Percentiles rank a stretch among this genome's conserved stretches.
Evolutionary conservation across 2,329 filamentous ascomycete species (phyloP).

Genomic region (Diaporthe helianthi): DNA sequence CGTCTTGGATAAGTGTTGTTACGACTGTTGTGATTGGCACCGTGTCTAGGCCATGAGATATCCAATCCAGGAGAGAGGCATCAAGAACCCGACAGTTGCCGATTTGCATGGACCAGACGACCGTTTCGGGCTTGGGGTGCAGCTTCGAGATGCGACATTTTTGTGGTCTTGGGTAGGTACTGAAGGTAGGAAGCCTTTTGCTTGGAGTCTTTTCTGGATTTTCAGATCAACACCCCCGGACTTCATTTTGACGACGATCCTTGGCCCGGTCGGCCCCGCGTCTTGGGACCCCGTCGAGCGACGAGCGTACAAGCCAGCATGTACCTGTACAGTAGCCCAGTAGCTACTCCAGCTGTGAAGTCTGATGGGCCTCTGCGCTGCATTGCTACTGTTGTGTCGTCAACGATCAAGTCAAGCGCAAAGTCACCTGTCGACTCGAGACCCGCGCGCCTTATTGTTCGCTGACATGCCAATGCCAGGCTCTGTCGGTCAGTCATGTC

Average conservation of each 20-base stretch:
- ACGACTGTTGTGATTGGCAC: not conserved
- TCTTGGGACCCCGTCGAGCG: constrained; percentile 2
- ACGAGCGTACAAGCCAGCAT: not conserved
- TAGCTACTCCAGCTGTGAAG: constrained; percentile 12
- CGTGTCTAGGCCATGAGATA: not conserved
- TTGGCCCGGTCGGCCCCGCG: constrained; percentile 24
- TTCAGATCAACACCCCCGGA: constrained; percentile 2
- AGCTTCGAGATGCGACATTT: constrained; percentile 18
- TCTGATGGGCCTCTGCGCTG: constrained; percentile 15
- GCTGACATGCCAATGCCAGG: not conserved
- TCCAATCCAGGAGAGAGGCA: not conserved
- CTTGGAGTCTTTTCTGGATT: not conserved
- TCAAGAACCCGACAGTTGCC: constrained; percentile 21
- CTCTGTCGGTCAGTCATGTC: constrained; percentile 20
- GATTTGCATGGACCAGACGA: constrained; percentile 19
- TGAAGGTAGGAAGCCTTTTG: not conserved
- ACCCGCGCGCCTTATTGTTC: constrained; percentile 12
- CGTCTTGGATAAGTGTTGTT: constrained; percentile 13
- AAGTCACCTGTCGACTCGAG: constrained; percentile 19
- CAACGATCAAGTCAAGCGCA: constrained; percentile 22
- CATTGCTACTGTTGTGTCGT: not conserved
- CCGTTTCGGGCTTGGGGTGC: constrained; percentile 16
- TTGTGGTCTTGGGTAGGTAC: not conserved
- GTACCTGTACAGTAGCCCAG: constrained; percentile 9
- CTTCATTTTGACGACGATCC: constrained; percentile 19